phyloP scores from a whole-genome alignment of 2,329 filamentous ascomycete species.

The Exophiala calicioides region DNA sequence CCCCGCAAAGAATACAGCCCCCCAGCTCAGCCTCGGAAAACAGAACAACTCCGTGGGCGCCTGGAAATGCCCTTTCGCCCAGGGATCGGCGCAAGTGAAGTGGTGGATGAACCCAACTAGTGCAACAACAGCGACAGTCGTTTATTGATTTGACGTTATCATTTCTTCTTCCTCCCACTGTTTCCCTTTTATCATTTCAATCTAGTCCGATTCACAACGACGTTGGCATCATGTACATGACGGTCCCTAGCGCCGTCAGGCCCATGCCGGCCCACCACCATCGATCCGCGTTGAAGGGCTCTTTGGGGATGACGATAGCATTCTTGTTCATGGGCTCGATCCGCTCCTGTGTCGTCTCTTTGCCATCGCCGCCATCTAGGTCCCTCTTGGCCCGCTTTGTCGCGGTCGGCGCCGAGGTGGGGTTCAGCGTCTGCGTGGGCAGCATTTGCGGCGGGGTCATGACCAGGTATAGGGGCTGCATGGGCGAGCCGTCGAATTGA shows the following conservation, averaged over 20 bases:
- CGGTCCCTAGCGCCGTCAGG: constrained; percentile 48
- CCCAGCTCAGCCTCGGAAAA: no score
- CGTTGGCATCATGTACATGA: constrained; percentile 34
- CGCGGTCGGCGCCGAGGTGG: constrained; percentile 44
- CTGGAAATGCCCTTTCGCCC: no score
- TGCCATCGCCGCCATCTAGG: constrained; percentile 20
- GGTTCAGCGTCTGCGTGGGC: constrained; percentile 66
- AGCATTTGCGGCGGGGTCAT: constrained; percentile 68
- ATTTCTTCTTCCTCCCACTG: no score
- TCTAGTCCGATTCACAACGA: constrained; percentile 19
- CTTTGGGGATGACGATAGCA: constrained; percentile 35
- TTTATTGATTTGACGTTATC: no score
- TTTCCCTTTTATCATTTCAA: no score
- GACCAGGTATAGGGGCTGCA: constrained; percentile 68
- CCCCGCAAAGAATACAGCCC: no score
- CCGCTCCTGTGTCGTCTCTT: constrained; percentile 17
- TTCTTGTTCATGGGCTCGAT: constrained; percentile 33
- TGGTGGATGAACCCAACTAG: no score
- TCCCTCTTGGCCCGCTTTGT: constrained; percentile 41
- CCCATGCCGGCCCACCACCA: constrained; percentile 53
- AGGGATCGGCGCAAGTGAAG: no score
- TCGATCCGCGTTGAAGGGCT: constrained; percentile 41
- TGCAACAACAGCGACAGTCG: no score
- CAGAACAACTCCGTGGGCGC: no score
- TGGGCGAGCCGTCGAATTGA: constrained; percentile 62